Evolutionary conservation across 1,139 yeast species (phyloP).

Genomic region (Blastobotrys serpentis): DNA sequence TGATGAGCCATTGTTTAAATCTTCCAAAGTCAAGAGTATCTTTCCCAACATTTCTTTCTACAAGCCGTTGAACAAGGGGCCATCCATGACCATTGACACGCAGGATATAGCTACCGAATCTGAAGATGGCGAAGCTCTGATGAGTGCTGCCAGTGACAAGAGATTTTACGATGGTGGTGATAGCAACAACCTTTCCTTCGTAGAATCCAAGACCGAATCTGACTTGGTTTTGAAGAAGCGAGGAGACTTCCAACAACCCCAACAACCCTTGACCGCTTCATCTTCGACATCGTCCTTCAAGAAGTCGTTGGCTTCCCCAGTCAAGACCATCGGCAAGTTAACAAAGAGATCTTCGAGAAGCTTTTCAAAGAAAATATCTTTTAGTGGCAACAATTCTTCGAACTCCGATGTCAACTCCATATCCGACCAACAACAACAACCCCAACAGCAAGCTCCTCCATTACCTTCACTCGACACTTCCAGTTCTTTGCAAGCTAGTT

Average conservation of each 20-base stretch:
- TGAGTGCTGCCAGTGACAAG: neutral
- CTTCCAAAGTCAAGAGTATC: constrained; percentile 20
- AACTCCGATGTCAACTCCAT: constrained; percentile 6
- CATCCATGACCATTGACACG: constrained; percentile 7
- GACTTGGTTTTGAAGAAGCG: constrained; percentile 16
- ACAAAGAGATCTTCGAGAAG: constrained; percentile 25
- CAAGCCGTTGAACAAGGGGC: constrained; percentile 19
- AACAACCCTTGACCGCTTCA: constrained; percentile 3
- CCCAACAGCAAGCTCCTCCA: constrained; percentile 10
- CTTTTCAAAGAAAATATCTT: constrained; percentile 28
- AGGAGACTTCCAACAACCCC: neutral
- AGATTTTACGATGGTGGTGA: constrained; percentile 15
- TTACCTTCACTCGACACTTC: constrained; percentile 8
- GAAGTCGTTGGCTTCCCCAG: constrained; percentile 21
- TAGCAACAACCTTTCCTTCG: constrained; percentile 14
- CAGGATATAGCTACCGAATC: constrained; percentile 9
- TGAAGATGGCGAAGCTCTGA: constrained; percentile 5
- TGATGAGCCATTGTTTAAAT: constrained; percentile 13
- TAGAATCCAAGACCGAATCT: constrained; percentile 16
- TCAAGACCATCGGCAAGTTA: constrained; percentile 16
- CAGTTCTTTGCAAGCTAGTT: constrained; percentile 2
- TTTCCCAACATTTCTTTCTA: constrained; percentile 21
- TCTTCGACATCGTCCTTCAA: constrained; percentile 12
- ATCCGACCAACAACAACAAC: constrained; percentile 1
- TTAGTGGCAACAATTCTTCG: constrained; percentile 15